Evolutionary conservation across 768 basidiomycete species (phyloP).

Genomic region (Sarcomyxa edulis): DNA sequence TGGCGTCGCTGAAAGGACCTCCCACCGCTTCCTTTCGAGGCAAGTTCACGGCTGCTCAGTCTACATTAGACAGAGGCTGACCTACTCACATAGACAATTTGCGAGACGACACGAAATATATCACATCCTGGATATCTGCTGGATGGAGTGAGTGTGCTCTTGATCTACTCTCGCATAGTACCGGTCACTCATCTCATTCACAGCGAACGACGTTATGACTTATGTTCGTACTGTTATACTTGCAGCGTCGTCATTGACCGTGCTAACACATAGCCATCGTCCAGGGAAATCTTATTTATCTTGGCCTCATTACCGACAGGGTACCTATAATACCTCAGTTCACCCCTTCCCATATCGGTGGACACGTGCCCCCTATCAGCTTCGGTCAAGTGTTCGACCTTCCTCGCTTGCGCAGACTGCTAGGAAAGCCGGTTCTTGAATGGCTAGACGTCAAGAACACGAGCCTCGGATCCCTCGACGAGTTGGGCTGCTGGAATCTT

Average conservation of each 20-base stretch:
- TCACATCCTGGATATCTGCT: constrained; percentile 72
- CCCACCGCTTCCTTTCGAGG: constrained; percentile 59
- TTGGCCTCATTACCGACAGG: constrained; percentile 52
- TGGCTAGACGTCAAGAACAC: constrained; percentile 59
- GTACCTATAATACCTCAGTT: constrained; percentile 57
- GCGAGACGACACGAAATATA: constrained; percentile 52
- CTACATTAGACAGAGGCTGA: not conserved
- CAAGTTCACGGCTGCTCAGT: constrained; percentile 12
- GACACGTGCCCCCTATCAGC: constrained; percentile 40
- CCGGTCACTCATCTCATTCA: constrained; percentile 8
- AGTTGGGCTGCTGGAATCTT: constrained; percentile 53
- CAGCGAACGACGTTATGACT: constrained; percentile 78
- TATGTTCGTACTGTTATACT: constrained; percentile 33
- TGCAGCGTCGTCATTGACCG: too few species aligned
- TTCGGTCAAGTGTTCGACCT: constrained; percentile 62
- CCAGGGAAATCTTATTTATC: constrained; percentile 53
- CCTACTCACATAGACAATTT: constrained; percentile 49
- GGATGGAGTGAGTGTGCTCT: constrained; percentile 62
- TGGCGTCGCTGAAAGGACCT: constrained; percentile 32
- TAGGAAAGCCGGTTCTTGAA: constrained; percentile 49
- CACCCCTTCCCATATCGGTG: constrained; percentile 50
- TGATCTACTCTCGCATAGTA: not conserved
- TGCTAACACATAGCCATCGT: not conserved
- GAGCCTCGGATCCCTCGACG: constrained; percentile 32
- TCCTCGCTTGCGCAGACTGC: constrained; percentile 36